Base-by-base conservation (phyloP, 2,329 filamentous ascomycete genomes). In the Colletotrichum echinochloae region DNA sequence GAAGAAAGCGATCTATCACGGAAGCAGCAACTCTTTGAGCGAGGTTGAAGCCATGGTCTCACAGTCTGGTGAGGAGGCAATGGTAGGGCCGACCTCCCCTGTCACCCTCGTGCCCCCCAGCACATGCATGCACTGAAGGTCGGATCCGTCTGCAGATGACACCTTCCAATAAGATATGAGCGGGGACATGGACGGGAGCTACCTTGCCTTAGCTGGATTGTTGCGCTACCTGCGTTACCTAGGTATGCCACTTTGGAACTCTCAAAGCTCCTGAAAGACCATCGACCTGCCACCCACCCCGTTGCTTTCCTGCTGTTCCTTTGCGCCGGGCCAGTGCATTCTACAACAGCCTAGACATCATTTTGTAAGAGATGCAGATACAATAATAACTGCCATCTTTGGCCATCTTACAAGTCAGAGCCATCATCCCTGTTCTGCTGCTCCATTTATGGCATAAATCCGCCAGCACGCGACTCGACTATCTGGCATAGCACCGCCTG, bases 391-490 rank as follows among this genome's bases (percentile, higher is more conserved):
- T 54, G 63, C 68, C 68, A 71, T 68, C 44, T 67, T 67, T 57
- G 65, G 68, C 68, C 65, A 57, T 52, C 44, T 54, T 26, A 37
- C 57, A 12, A 68, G n/a, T n/a, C n/a, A n/a, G 52, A 63, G 46
- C 65, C 64, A 63, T 63, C n/a, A 71, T 68, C 68, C 68, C 68
- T 71, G 68, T 33, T 62, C 46, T 59, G 12, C 39, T 23, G 51
- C 51, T 63, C 68, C 68, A 68, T 71, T 63, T 68, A 68, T 71
- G 65, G 68, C 68, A 71, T 71, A 71, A 71, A 71, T 54, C 64
- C 23, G 52, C 60, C 30, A 23, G 62, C 61, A 65, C 66, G 66
- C 66, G 66, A 69, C 61, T 69, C 66, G 37, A 65, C 54, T 14
- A 23, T 67, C 44, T 65, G 44, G 64, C 51, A 37, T 68, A 35